Percentiles rank a stretch among this genome's conserved stretches.
phyloP scores from a whole-genome alignment of 345 rosid genomes.

The Euphorbia peplus region DNA sequence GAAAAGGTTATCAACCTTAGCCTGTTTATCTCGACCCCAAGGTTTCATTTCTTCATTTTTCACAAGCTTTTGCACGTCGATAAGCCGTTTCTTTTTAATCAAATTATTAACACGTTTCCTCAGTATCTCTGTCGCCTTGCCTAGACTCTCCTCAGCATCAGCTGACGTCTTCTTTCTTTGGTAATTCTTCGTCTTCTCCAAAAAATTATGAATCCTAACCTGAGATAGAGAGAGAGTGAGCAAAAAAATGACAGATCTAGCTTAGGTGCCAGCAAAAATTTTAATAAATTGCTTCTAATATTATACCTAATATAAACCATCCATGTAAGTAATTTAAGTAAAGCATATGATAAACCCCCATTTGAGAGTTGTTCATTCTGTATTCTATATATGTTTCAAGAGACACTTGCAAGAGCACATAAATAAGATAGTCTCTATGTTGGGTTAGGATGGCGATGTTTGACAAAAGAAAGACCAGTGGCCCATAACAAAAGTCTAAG shows the following conservation, averaged over 20 bases:
- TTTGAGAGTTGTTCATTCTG: background rate
- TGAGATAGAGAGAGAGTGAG: slow-evolving; percentile 25
- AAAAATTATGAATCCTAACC: slow-evolving; percentile 75
- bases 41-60: slow-evolving; percentile 62
- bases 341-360: background rate
- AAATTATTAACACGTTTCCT: slow-evolving; percentile 73
- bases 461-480: background rate
- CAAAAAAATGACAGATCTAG: background rate
- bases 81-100: slow-evolving; percentile 61
- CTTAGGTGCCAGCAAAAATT: background rate
- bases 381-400: background rate
- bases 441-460: background rate
- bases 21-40: slow-evolving; percentile 86
- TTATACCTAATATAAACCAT: background rate
- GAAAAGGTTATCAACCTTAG: slow-evolving; percentile 55
- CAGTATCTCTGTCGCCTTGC: slow-evolving; percentile 57
- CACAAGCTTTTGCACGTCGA: slow-evolving; percentile 67
- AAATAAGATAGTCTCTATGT: background rate
- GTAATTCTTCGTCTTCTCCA: slow-evolving; percentile 60
- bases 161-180: slow-evolving; percentile 43
- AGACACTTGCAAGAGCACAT: background rate
- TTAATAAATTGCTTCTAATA: background rate
- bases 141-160: slow-evolving; percentile 41
- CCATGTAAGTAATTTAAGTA: background rate
- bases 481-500: background rate